phyloP scores from a whole-genome alignment of 2,329 filamentous ascomycete genomes.

The Pseudogymnoascus sp. region DNA sequence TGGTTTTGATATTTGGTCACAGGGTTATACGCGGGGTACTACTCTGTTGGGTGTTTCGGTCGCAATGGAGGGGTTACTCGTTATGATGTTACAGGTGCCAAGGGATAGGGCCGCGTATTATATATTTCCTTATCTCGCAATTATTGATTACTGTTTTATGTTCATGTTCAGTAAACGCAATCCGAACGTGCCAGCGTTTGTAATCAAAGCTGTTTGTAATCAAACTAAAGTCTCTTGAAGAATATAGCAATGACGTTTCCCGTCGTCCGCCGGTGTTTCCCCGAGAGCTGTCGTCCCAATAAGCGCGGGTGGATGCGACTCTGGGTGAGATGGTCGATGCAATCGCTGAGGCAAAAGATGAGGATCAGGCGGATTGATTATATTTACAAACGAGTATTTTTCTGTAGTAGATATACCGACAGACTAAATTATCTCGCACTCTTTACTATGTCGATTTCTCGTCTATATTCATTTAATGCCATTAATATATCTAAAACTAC shows the following conservation, averaged over 20 bases:
- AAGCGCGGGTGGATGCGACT: not conserved
- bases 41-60: not conserved
- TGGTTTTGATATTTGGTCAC: slow-evolving; percentile 13
- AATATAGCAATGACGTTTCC: not conserved
- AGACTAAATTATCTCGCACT: not conserved
- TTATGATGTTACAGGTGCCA: not conserved
- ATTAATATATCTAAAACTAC: not conserved
- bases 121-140: not conserved
- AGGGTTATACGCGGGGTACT: not conserved
- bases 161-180: not conserved
- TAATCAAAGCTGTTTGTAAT: not conserved
- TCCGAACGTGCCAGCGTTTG: not conserved
- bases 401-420: not conserved
- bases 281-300: not conserved
- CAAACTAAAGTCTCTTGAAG: not conserved
- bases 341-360: not conserved
- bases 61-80: not conserved
- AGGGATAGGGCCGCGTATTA: not conserved
- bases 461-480: not conserved
- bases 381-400: not conserved
- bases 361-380: not conserved
- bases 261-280: not conserved
- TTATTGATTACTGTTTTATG: not conserved
- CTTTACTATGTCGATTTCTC: not conserved
- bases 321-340: not conserved